Evolutionary conservation across 441 rosid genomes (phyloP), one percentile per base, ranked within the genome.

Genomic region (Breynia disticha): DNA sequence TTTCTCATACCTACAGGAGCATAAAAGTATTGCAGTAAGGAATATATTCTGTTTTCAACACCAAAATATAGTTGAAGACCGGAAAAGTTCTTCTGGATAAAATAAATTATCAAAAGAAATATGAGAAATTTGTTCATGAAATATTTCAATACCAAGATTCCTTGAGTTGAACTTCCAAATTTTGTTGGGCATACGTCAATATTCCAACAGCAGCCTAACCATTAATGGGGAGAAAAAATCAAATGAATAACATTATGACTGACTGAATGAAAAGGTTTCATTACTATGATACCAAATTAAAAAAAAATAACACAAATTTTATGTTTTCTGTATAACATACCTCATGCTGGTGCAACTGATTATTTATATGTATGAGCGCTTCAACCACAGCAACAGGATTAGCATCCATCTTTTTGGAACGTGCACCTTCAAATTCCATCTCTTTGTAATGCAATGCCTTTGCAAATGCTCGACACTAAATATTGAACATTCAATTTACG

Each of bases 371-470:
- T 72, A 95, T 95, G 55, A 95, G 97, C 65, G 83, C 93, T 81
- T 95, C 99, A 24, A 95, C 98, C 39, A 90, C 93, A 76, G 96
- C 86, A 76, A 87, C 96, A 51, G 98, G 98, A 72, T 84, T 87
- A 39, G 90, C 97, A 76, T 90, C 99, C 95, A 83, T 88, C 84
- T 78, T 82, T 68, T 79, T 86, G 24, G 95, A 77, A 58, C 71
- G 73, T 55, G 96, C 89, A 77, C 97, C 97, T 80, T 87, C 98
- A 68, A 95, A 95, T 79, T 83, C 96, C 97, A 95, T 88, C 80
- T 95, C 99, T 81, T 95, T 95, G 78, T 95, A 95, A 72, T 95
- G 99, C 72, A 90, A 72, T 49, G 98, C 98, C 82, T 95, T 95
- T 22, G 99, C 98, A 72, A 87, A 95, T 70, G 96, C 99, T 68